Evolutionary conservation across 495 filamentous ascomycete species (phyloP).

Genomic region (Penicillium dipodomyicola): DNA sequence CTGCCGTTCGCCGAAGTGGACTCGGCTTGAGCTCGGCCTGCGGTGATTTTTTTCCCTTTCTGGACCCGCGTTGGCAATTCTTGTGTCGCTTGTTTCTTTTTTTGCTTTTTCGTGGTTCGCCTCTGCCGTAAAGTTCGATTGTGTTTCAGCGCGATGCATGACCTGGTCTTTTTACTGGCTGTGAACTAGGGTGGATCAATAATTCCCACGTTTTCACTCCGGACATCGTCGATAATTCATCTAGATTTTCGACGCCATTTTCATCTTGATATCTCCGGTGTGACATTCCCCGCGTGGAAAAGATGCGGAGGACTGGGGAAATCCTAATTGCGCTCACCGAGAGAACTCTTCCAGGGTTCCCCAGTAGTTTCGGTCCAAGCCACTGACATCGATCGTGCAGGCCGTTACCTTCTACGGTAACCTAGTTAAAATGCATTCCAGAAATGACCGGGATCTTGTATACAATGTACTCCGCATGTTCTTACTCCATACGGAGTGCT

Average conservation of each 20-base stretch:
- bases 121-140: not conserved
- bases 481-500: too few species aligned
- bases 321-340: conserved; percentile 6
- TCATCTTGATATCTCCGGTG: not conserved
- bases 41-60: not conserved
- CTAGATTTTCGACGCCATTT: not conserved
- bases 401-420: not conserved
- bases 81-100: not conserved
- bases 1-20: conserved; percentile 22
- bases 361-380: conserved; percentile 1
- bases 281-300: conserved; percentile 6
- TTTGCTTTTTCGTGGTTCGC: not conserved
- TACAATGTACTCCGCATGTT: too few species aligned
- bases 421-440: too few species aligned
- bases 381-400: conserved; percentile 3
- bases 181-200: not conserved
- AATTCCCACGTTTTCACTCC: not conserved
- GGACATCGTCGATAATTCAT: not conserved
- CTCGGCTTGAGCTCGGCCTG: conserved; percentile 13
- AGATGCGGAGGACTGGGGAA: conserved; percentile 12
- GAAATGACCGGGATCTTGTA: too few species aligned
- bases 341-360: not conserved
- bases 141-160: not conserved
- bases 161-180: not conserved
- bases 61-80: not conserved